Evolutionary conservation across 257 asterid species (phyloP), one percentile per base, ranked within the genome.

Genomic region (Datura wrightii): DNA sequence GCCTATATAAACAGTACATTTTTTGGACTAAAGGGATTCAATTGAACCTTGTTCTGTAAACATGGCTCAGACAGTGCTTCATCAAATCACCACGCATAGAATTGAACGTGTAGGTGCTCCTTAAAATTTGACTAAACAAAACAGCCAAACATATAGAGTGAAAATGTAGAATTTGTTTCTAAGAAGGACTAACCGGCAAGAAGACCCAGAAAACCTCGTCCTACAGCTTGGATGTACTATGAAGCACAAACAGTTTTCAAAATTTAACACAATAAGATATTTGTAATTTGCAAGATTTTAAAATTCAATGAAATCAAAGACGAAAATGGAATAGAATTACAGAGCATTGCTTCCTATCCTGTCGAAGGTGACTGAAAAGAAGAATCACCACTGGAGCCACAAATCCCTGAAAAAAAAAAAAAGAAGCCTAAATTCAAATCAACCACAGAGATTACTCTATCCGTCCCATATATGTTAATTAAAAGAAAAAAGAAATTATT

Each of bases 141-240:
- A 54, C 18, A 54, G 16, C 18, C 6, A 10, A 60, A 63, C 16
- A 52, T 50, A 50, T 15, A 16, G 3, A 67, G 78, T 14, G 31
- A 69, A 39, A 37, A 63, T 60, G 44, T 39, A 55, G 19, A 14
- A n/a, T n/a, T 4, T 55, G 14, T 62, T 50, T 41, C 34, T 6
- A 60, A 37, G 34, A 67, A 69, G 37, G 54, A 87, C 93, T 92
- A 84, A 95, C 98, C 99, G 69, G 87, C 91, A 82, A 94, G 94
- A 72, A 95, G 95, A 54, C 93, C 91, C 87, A 94, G 82, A 66
- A 94, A 85, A 74, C 97, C 98, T 90, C 91, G 92, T 39, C 80
- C 85, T 19, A 90, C 83, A 69, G 98, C 97, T 92, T 83, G 92
- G 83, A 86, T 72, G 84, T 92, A 93, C 98, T 93, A 92, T 80